These are phyloP conservation scores for Monosporascus sp. DNA, from an alignment of 2,329 filamentous ascomycete species.

Conservation along the genomic window DNA sequence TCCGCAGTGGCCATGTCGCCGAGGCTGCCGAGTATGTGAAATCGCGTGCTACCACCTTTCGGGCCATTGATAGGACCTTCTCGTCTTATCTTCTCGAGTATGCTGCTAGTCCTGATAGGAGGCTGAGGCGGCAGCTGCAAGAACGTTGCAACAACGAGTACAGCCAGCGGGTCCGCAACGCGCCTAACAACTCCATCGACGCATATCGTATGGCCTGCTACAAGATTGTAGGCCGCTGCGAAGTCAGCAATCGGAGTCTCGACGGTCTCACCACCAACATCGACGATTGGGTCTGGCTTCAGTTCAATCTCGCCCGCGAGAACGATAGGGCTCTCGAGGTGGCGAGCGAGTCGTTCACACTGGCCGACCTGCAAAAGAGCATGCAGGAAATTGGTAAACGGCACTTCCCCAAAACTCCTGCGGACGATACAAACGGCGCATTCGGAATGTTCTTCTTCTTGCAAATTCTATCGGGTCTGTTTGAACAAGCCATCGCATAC, in stretches of 20 bases:
- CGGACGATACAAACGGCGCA: conserved; percentile 68
- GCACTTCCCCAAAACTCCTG: conserved; percentile 77
- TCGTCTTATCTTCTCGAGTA: conserved; percentile 83
- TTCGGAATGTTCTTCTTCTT: conserved; percentile 93
- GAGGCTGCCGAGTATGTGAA: conserved; percentile 87
- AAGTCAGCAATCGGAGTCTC: conserved; percentile 58
- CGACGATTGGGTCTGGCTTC: conserved; percentile 68
- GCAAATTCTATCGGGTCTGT: conserved; percentile 85
- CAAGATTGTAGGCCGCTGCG: conserved; percentile 86
- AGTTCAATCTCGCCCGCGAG: conserved; percentile 64
- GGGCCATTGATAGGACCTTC: conserved; percentile 87
- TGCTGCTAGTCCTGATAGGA: conserved; percentile 67
- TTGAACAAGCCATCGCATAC: conserved; percentile 87
- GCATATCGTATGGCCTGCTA: conserved; percentile 97
- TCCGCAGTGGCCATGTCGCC: conserved; percentile 75
- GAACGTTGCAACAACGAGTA: conserved; percentile 89
- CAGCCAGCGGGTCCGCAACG: conserved; percentile 75
- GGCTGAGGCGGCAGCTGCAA: conserved; percentile 72
- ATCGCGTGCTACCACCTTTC: conserved; percentile 72
- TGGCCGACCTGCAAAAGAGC: conserved; percentile 67
- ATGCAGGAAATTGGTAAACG: conserved; percentile 85
- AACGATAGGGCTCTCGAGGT: conserved; percentile 59
- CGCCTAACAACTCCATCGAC: conserved; percentile 81
- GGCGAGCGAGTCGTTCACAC: conserved; percentile 60
- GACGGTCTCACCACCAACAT: conserved; percentile 60